phyloP scores from a whole-genome alignment of 306 rosid species.

The Spatholobus suberectus region DNA sequence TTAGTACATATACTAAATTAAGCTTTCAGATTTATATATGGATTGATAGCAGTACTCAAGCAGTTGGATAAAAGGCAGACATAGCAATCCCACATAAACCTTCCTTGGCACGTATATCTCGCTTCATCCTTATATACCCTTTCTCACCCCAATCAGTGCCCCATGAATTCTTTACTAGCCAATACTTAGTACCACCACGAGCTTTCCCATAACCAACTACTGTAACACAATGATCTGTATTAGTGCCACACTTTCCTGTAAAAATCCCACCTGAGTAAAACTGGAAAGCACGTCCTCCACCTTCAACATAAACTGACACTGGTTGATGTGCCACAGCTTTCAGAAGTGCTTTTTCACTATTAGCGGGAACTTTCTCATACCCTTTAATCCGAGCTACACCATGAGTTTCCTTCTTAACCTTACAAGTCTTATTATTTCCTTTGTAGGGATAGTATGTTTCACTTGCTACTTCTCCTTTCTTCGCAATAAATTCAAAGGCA shows the following conservation, averaged over 20 bases:
- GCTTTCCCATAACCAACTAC: slow-evolving; percentile 34
- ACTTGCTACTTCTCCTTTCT: slow-evolving; percentile 23
- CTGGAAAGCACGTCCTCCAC: not conserved
- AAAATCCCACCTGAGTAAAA: not conserved
- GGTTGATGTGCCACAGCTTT: slow-evolving; percentile 35
- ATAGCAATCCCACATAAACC: no score
- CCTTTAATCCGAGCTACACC: slow-evolving; percentile 18
- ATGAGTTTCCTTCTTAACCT: not conserved
- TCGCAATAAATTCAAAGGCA: not conserved
- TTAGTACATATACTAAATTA: no score
- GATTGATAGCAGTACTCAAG: no score
- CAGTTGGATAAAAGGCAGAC: no score
- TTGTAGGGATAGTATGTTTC: slow-evolving; percentile 21
- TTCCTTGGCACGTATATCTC: no score
- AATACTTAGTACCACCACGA: slow-evolving; percentile 16
- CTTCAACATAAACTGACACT: slow-evolving; percentile 22
- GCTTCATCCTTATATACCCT: slow-evolving; percentile 29
- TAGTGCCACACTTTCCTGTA: not conserved
- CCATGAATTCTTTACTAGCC: no score
- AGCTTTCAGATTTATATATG: no score
- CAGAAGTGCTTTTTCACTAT: not conserved
- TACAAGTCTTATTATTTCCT: not conserved
- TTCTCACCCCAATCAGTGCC: slow-evolving; percentile 25
- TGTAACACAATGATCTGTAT: not conserved
- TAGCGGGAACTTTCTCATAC: not conserved